phyloP scores from a whole-genome alignment of 768 basidiomycete genomes.

The Macrolepiota fuliginosa region DNA sequence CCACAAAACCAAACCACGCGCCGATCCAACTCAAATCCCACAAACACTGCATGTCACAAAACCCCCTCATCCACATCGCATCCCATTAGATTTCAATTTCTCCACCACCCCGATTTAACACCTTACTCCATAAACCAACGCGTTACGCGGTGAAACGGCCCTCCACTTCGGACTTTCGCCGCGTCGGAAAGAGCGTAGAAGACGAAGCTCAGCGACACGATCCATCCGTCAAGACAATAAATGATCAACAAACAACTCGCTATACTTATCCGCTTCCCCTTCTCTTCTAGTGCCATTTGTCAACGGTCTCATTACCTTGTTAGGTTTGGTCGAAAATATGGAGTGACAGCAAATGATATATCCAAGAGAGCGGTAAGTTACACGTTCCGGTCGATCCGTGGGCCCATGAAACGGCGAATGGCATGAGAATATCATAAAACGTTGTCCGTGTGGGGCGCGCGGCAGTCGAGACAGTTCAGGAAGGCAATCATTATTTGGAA shows the following conservation, averaged over 20 bases:
- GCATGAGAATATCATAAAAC: conserved; percentile 3
- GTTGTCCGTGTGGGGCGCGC: neutral
- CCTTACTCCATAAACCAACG: neutral
- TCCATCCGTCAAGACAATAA: neutral
- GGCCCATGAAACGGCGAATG: neutral
- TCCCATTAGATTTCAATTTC: neutral
- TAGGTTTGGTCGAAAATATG: neutral
- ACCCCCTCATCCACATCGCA: neutral
- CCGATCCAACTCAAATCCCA: neutral
- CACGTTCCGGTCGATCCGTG: neutral
- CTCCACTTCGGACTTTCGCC: conserved; percentile 1
- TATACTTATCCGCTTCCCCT: conserved; percentile 1
- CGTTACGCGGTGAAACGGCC: neutral
- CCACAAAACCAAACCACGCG: neutral
- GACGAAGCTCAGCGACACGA: neutral
- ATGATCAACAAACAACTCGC: neutral
- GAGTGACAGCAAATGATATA: neutral
- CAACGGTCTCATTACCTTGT: neutral
- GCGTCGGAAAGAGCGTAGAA: conserved; percentile 4
- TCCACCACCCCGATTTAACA: conserved; percentile 5
- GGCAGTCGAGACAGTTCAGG: neutral
- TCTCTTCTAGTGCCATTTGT: conserved; percentile 8
- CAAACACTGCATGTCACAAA: conserved; percentile 2
- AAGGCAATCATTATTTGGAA: neutral
- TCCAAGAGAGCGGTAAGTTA: neutral